These are phyloP conservation scores for Polychaeton citri DNA, from an alignment of 2,329 filamentous ascomycete genomes.

Conservation along the genomic window DNA sequence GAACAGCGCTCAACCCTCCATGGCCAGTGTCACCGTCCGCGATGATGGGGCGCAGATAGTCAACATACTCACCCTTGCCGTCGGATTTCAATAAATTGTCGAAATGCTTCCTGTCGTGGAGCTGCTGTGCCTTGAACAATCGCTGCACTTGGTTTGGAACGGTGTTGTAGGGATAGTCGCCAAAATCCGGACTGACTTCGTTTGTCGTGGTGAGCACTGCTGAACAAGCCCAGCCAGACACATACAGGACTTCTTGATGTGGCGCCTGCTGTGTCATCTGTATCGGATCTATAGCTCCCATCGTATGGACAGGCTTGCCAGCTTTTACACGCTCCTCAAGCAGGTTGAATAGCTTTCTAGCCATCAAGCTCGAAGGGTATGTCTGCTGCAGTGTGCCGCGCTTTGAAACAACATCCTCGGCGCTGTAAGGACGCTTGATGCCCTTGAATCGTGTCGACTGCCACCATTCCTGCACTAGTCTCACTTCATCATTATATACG, in stretches of 20 bases:
- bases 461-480: conserved; percentile 88
- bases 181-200: conserved; percentile 94
- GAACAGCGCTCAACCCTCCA: conserved; percentile 78
- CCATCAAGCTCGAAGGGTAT: conserved; percentile 91
- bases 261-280: conserved; percentile 98
- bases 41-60: conserved; percentile 89
- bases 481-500: conserved; percentile 69
- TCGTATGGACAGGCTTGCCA: conserved; percentile 85
- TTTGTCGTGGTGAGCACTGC: conserved; percentile 87
- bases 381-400: conserved; percentile 73
- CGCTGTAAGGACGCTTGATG: conserved; percentile 83
- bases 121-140: conserved; percentile 87
- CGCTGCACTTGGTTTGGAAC: conserved; percentile 97
- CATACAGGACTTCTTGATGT: conserved; percentile 89
- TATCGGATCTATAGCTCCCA: conserved; percentile 96
- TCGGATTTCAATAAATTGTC: conserved; percentile 69
- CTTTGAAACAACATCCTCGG: conserved; percentile 86
- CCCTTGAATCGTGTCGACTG: conserved; percentile 67
- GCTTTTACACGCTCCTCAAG: conserved; percentile 63
- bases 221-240: conserved; percentile 96
- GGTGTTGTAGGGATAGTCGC: conserved; percentile 97
- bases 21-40: conserved; percentile 94
- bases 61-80: conserved; percentile 63
- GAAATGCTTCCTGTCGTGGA: conserved; percentile 95
- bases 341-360: conserved; percentile 83